These are phyloP conservation scores for Monoraphidium neglectum DNA, from an alignment of 139 green algal genomes.

Conservation along the genomic window DNA sequence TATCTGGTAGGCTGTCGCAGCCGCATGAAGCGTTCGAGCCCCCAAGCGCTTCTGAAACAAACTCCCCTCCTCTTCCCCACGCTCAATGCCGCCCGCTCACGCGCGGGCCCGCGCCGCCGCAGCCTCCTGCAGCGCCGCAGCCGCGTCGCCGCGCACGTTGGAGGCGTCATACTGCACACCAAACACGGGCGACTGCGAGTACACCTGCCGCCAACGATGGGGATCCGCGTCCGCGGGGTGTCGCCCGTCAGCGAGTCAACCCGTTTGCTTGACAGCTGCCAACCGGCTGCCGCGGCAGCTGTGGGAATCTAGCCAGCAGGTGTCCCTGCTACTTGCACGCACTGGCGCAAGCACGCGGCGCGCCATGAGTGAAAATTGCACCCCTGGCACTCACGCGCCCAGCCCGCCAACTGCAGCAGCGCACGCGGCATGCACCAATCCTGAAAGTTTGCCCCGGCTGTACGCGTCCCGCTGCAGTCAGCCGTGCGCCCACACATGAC, in stretches of 20 bases:
- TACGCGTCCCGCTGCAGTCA: not conserved
- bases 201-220: constrained; percentile 38
- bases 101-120: not conserved
- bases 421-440: not conserved
- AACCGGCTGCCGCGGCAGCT: too few species aligned
- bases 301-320: too few species aligned
- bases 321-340: not conserved
- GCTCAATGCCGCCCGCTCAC: too few species aligned
- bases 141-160: not conserved
- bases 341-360: not conserved
- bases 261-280: too few species aligned
- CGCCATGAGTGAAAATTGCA: too few species aligned
- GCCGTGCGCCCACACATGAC: not conserved
- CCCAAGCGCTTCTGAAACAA: too few species aligned
- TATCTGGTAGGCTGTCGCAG: too few species aligned
- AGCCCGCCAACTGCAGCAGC: not conserved
- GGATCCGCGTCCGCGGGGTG: not conserved
- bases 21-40: too few species aligned
- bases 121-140: not conserved
- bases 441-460: not conserved
- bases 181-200: constrained; percentile 54
- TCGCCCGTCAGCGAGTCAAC: not conserved
- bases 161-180: constrained; percentile 56
- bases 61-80: too few species aligned
- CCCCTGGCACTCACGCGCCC: not conserved